phyloP scores from a whole-genome alignment of 2,329 filamentous ascomycete genomes.

The Aphanocladium album region DNA sequence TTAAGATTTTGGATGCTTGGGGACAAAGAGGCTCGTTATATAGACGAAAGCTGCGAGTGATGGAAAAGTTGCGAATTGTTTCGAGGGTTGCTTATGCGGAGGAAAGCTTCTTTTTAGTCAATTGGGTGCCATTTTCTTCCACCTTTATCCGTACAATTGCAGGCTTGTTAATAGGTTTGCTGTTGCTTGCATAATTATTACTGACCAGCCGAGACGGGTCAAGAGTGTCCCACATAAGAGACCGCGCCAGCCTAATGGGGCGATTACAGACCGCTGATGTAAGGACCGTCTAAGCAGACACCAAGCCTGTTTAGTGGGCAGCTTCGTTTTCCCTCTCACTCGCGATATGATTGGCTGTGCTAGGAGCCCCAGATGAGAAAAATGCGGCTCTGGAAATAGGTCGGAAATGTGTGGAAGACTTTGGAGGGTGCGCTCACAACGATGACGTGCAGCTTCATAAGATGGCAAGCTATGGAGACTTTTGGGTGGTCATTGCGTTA shows the following conservation, averaged over 20 bases:
- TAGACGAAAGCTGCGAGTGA: not conserved
- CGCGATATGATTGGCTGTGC: not conserved
- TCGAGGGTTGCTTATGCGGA: not conserved
- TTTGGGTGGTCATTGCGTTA: too few species aligned
- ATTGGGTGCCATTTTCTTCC: not conserved
- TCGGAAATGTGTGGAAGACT: slow-evolving; percentile 1
- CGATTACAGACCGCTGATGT: too few species aligned
- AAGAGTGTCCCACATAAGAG: too few species aligned
- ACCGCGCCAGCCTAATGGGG: too few species aligned
- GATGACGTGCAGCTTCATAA: not conserved
- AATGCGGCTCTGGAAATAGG: not conserved
- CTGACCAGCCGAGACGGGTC: not conserved
- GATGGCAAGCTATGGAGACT: not conserved
- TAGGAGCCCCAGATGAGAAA: not conserved
- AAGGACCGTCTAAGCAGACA: too few species aligned
- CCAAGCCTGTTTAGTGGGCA: not conserved
- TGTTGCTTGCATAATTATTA: slow-evolving; percentile 4
- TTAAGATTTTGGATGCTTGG: not conserved
- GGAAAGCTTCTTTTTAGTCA: not conserved
- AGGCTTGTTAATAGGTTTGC: not conserved
- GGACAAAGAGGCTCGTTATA: not conserved
- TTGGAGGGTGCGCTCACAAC: not conserved
- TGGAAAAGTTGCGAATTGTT: slow-evolving; percentile 8
- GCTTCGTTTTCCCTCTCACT: not conserved
- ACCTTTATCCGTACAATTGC: not conserved